A percentile compares a stretch with the other conserved stretches of the same genome.
phyloP scores from a whole-genome alignment of 116 monocot species.

The Phalaenopsis hybrid region DNA sequence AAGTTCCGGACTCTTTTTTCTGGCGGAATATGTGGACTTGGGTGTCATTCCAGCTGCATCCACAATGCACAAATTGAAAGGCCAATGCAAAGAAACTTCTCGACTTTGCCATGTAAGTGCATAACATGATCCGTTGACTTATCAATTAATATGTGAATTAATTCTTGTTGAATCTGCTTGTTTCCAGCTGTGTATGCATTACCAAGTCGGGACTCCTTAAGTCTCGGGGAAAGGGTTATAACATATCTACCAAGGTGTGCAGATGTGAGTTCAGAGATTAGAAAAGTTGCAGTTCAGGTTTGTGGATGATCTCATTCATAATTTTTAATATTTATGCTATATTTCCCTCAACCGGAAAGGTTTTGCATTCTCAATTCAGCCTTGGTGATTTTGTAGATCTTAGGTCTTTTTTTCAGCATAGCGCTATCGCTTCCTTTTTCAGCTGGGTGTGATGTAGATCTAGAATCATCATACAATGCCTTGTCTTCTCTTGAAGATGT shows the following conservation, averaged over 20 bases:
- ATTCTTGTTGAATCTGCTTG: background rate
- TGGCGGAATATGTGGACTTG: constrained; percentile 65
- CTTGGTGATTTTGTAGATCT: constrained; percentile 46
- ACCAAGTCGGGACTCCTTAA: constrained; percentile 84
- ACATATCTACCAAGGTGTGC: constrained; percentile 89
- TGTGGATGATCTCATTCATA: constrained; percentile 10
- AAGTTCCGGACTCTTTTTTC: constrained; percentile 83
- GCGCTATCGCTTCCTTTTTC: constrained; percentile 81
- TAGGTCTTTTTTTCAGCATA: constrained; percentile 83
- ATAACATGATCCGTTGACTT: background rate
- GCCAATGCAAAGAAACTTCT: constrained; percentile 46
- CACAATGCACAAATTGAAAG: constrained; percentile 41
- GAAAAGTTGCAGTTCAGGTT: constrained; percentile 85
- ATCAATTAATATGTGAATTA: constrained; percentile 6
- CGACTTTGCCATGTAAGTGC: constrained; percentile 74
- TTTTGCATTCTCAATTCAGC: background rate
- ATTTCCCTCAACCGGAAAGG: background rate
- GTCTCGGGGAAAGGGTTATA: constrained; percentile 83
- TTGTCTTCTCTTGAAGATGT: constrained; percentile 87
- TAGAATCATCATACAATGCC: constrained; percentile 85
- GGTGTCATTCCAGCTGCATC: constrained; percentile 37
- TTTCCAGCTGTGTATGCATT: constrained; percentile 85
- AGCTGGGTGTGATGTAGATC: constrained; percentile 43
- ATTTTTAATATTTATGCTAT: background rate
- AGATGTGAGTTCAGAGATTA: constrained; percentile 71